phyloP scores from a whole-genome alignment of 2,329 filamentous ascomycete genomes.

The Monascus ruber region DNA sequence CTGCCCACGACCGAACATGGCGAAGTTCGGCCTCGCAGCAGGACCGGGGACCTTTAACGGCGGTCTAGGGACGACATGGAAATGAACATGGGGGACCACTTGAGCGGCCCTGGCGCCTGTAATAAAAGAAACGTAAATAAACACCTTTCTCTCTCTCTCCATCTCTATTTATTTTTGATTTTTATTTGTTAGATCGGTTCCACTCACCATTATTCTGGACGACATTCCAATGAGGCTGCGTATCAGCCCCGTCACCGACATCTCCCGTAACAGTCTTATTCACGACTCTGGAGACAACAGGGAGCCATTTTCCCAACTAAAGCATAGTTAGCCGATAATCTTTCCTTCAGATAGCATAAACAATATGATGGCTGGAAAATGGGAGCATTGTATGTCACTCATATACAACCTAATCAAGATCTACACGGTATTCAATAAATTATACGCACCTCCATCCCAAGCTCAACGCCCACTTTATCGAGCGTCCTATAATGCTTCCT shows the following conservation, averaged over 20 bases:
- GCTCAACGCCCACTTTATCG: conserved; percentile 52
- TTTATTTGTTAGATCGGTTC: background rate
- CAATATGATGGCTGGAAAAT: no score
- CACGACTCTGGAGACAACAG: conserved; percentile 53
- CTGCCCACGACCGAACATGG: conserved; percentile 38
- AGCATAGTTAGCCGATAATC: no score
- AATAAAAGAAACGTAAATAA: background rate
- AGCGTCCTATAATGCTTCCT: conserved; percentile 68
- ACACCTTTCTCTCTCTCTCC: no score
- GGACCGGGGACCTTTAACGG: conserved; percentile 16
- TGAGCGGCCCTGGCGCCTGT: conserved; percentile 71
- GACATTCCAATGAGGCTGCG: conserved; percentile 68
- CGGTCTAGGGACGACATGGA: conserved; percentile 83
- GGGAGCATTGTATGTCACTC: no score
- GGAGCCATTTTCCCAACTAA: conserved; percentile 36
- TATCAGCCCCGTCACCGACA: conserved; percentile 16
- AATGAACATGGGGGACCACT: conserved; percentile 88
- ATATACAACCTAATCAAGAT: no score
- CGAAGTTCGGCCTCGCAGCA: conserved; percentile 20
- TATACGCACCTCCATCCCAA: conserved; percentile 55
- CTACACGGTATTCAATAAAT: conserved; percentile 16
- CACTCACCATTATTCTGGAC: conserved; percentile 77
- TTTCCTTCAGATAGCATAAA: no score
- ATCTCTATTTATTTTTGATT: no score
- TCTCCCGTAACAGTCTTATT: conserved; percentile 53